Evolutionary conservation across 176 grass and related monocot species (phyloP).

Genomic region (Oryza glumipatula): DNA sequence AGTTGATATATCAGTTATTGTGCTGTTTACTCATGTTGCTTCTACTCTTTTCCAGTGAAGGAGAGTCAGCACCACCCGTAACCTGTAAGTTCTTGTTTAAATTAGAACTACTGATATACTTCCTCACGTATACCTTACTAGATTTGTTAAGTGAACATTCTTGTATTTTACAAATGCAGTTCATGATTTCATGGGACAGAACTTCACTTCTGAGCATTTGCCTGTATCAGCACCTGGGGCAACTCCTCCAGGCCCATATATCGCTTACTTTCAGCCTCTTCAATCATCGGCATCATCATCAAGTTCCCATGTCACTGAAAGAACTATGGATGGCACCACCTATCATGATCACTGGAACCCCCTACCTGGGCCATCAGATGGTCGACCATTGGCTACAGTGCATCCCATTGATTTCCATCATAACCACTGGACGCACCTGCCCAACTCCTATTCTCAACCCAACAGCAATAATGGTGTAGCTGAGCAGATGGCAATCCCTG

Average conservation of each 20-base stretch:
- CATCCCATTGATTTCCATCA: slow-evolving; percentile 52
- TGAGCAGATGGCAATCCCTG: slow-evolving; percentile 43
- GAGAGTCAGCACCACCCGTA: slow-evolving; percentile 38
- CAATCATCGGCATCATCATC: slow-evolving; percentile 24
- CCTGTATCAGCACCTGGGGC: slow-evolving; percentile 18
- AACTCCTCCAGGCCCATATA: slow-evolving; percentile 47
- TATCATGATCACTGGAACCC: slow-evolving; percentile 65
- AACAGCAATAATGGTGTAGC: slow-evolving; percentile 42
- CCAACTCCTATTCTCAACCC: slow-evolving; percentile 44
- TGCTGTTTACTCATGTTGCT: slow-evolving; percentile 27
- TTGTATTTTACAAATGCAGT: slow-evolving; percentile 47
- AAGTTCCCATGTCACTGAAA: slow-evolving; percentile 37
- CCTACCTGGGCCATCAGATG: slow-evolving; percentile 42
- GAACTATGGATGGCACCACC: slow-evolving; percentile 40
- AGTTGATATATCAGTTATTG: slow-evolving; percentile 19
- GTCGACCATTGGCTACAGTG: neutral
- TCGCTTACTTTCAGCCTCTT: slow-evolving; percentile 51
- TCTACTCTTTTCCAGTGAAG: slow-evolving; percentile 46
- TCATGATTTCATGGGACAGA: slow-evolving; percentile 51
- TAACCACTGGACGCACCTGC: slow-evolving; percentile 38
- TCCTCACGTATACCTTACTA: slow-evolving; percentile 6
- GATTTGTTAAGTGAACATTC: slow-evolving; percentile 24
- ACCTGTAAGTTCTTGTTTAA: slow-evolving; percentile 56
- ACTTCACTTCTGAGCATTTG: slow-evolving; percentile 29
- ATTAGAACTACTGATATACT: neutral